These are phyloP conservation scores for Calocera viscosa DNA, from an alignment of 768 basidiomycete genomes.

Conservation along the genomic window DNA sequence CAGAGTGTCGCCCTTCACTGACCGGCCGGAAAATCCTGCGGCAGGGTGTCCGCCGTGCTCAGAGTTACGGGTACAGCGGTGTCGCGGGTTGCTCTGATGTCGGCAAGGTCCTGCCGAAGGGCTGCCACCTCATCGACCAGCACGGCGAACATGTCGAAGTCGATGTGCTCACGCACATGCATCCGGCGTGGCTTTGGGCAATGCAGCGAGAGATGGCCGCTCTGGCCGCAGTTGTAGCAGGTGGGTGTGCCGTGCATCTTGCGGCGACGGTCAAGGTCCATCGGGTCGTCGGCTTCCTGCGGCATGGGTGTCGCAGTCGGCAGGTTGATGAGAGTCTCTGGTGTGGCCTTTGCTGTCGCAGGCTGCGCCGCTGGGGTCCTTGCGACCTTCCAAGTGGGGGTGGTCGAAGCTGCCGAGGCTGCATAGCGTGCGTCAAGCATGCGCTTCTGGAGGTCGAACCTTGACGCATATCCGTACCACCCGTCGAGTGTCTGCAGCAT, in stretches of 20 bases:
- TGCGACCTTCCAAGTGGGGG: background rate
- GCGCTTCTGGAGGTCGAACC: background rate
- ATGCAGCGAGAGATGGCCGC: too few species aligned
- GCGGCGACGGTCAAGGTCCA: background rate
- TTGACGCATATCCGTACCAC: background rate
- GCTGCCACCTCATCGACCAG: too few species aligned
- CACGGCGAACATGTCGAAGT: background rate
- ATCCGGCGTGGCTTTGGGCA: background rate
- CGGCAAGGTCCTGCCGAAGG: too few species aligned
- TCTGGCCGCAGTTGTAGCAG: background rate
- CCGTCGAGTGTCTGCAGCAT: background rate
- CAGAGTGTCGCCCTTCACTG: too few species aligned
- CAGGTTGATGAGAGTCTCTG: background rate
- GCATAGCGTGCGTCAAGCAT: too few species aligned
- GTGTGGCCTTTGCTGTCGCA: background rate
- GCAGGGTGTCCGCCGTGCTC: too few species aligned
- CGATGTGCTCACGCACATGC: background rate
- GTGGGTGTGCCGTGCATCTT: background rate
- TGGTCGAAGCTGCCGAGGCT: too few species aligned
- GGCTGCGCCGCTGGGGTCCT: background rate
- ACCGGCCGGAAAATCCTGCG: too few species aligned
- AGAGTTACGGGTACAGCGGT: too few species aligned
- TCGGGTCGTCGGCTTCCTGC: background rate
- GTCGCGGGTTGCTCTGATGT: too few species aligned
- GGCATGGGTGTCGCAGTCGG: background rate